Evolutionary conservation across 2,329 filamentous ascomycete species (phyloP).

Genomic region (Lasiodiplodia sp.): DNA sequence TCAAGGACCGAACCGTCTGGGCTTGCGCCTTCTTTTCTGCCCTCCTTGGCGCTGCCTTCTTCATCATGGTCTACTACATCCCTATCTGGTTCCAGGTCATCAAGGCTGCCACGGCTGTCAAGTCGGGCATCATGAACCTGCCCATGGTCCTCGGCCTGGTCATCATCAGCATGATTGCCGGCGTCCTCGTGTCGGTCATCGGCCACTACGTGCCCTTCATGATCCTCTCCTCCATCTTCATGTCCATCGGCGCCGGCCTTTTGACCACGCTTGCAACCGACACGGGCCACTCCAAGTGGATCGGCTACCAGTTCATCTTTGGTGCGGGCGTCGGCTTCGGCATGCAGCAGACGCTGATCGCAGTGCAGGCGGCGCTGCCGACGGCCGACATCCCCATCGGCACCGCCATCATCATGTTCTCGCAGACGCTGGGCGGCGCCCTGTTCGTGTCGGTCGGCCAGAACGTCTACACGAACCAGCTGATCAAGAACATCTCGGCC

Average conservation of each 20-base stretch:
- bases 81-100: constrained; percentile 60
- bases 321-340: constrained; percentile 55
- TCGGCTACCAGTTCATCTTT: constrained; percentile 50
- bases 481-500: constrained; percentile 54
- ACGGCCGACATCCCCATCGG: constrained; percentile 55
- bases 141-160: constrained; percentile 56
- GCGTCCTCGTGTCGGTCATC: constrained; percentile 48
- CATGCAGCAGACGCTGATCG: constrained; percentile 57
- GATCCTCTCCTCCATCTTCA: constrained; percentile 50
- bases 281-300: constrained; percentile 48
- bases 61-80: constrained; percentile 54
- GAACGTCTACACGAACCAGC: constrained; percentile 59
- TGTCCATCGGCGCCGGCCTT: constrained; percentile 56
- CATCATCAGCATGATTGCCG: constrained; percentile 50
- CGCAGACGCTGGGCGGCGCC: constrained; percentile 56
- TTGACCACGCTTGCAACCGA: constrained; percentile 52
- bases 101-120: constrained; percentile 54
- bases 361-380: constrained; percentile 54
- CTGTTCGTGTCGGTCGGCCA: constrained; percentile 59
- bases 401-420: constrained; percentile 58
- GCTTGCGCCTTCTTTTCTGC: constrained; percentile 51
- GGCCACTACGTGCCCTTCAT: constrained; percentile 62
- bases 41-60: constrained; percentile 53
- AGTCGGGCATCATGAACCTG: constrained; percentile 58
- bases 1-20: constrained; percentile 55